A percentile compares a stretch with the other conserved stretches of the same genome.
These are phyloP conservation scores for Saitoella complicata DNA, from an alignment of 805 yeast genomes.

Conservation along the genomic window DNA sequence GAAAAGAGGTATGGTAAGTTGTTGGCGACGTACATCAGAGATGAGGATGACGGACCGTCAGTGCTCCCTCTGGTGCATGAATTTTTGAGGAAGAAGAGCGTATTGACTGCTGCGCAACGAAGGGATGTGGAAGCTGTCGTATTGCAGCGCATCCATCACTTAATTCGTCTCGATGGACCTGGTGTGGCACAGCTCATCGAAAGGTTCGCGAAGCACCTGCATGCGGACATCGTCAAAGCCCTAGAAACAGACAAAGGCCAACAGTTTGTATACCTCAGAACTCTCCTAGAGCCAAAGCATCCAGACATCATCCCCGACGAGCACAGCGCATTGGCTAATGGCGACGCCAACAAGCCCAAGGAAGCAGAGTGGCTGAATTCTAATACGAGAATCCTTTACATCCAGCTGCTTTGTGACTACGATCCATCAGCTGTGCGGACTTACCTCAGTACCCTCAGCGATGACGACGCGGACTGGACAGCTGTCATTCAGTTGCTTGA, in stretches of 20 bases:
- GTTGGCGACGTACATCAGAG: conserved; percentile 18
- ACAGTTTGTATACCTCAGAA: conserved; percentile 9
- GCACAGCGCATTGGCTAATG: conserved; percentile 3
- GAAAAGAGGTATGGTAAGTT: conserved; percentile 39
- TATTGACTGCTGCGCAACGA: conserved; percentile 6
- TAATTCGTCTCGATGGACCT: conserved; percentile 9
- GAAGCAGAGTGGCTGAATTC: conserved; percentile 11
- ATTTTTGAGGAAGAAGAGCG: neutral
- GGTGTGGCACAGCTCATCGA: conserved; percentile 11
- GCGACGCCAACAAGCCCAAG: conserved; percentile 1
- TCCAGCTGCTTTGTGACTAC: conserved; percentile 11
- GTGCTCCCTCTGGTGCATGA: no score
- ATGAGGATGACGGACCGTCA: no score
- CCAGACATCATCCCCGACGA: neutral
- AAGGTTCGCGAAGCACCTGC: conserved; percentile 9
- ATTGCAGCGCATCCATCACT: conserved; percentile 6
- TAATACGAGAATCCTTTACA: conserved; percentile 12
- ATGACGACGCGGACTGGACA: conserved; percentile 11
- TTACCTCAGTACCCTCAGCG: conserved; percentile 9
- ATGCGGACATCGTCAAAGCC: conserved; percentile 7
- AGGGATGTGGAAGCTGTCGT: conserved; percentile 8
- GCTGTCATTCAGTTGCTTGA: conserved; percentile 11
- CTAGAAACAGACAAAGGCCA: conserved; percentile 4
- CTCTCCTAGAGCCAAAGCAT: conserved; percentile 5
- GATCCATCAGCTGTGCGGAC: conserved; percentile 9